phyloP scores from a whole-genome alignment of 1,284 basidiomycete genomes.

The Rhodotorula mucilaginosa region DNA sequence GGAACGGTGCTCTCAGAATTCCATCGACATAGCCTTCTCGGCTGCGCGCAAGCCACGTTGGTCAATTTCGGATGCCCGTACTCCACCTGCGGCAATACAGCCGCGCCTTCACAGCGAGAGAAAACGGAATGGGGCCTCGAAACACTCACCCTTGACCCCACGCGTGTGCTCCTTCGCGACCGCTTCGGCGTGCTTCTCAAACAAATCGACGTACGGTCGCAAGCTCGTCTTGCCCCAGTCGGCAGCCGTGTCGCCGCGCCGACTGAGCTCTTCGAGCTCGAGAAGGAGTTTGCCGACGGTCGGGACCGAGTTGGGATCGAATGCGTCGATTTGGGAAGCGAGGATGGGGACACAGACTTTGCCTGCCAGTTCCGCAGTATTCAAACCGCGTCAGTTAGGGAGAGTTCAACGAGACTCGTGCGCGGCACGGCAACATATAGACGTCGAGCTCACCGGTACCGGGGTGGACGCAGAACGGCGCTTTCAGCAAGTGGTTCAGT shows the following conservation, averaged over 20 bases:
- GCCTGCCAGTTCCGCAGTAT: constrained; percentile 53
- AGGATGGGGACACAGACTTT: constrained; percentile 92
- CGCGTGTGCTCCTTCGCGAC: constrained; percentile 49
- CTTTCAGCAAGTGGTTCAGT: constrained; percentile 95
- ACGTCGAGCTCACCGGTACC: constrained; percentile 61
- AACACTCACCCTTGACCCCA: constrained; percentile 40
- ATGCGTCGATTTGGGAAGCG: constrained; percentile 64
- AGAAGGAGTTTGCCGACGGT: constrained; percentile 77
- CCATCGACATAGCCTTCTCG: constrained; percentile 25
- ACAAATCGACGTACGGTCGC: constrained; percentile 83
- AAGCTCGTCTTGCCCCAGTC: constrained; percentile 60
- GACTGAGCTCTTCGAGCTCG: constrained; percentile 61
- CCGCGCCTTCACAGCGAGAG: too few species aligned
- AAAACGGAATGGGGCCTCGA: too few species aligned
- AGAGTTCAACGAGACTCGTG: background rate
- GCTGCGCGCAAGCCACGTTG: background rate
- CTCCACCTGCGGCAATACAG: background rate
- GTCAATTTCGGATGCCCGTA: background rate
- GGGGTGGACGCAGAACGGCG: constrained; percentile 95
- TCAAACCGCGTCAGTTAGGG: background rate
- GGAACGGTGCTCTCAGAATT: constrained; percentile 14
- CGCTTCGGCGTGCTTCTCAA: constrained; percentile 67
- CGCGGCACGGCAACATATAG: background rate
- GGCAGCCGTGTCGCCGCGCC: constrained; percentile 44
- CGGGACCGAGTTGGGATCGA: constrained; percentile 81